Percentiles rank a stretch among this genome's conserved stretches.
Evolutionary conservation across 345 rosid genomes (phyloP).

Genomic region (Heritiera fomes): DNA sequence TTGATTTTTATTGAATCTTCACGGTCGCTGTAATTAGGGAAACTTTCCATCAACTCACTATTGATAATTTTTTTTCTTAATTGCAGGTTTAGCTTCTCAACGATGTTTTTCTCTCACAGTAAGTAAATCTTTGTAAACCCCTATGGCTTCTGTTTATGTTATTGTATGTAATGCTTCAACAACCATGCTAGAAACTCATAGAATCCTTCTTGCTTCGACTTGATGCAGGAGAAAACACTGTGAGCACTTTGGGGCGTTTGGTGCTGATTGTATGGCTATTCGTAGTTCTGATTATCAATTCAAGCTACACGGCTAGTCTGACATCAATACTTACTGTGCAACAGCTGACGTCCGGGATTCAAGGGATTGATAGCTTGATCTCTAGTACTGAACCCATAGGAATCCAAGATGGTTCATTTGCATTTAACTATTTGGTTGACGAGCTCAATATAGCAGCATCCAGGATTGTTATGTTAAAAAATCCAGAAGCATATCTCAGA

Average conservation of each 20-base stretch:
- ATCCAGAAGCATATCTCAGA: constrained; percentile 45
- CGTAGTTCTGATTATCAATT: constrained; percentile 89
- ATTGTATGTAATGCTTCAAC: neutral
- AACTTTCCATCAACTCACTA: neutral
- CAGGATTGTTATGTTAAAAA: constrained; percentile 55
- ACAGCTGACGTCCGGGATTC: constrained; percentile 71
- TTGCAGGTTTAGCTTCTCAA: constrained; percentile 99
- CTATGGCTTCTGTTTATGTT: neutral
- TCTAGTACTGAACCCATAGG: constrained; percentile 71
- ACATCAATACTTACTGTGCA: constrained; percentile 94
- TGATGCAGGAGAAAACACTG: constrained; percentile 81
- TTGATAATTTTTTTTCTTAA: constrained; percentile 15
- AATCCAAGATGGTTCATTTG: constrained; percentile 85
- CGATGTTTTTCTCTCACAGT: constrained; percentile 98
- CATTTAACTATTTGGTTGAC: constrained; percentile 67
- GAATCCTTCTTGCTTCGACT: constrained; percentile 22
- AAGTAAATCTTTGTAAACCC: constrained; percentile 36
- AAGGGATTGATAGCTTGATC: constrained; percentile 76
- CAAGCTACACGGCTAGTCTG: constrained; percentile 96
- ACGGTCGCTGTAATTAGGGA: neutral
- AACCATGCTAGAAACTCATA: neutral
- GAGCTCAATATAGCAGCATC: constrained; percentile 82
- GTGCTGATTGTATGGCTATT: constrained; percentile 91
- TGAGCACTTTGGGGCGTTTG: constrained; percentile 76
- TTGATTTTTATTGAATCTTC: neutral